These are phyloP conservation scores for Magnusiomyces fungicola DNA, from an alignment of 1,139 yeast genomes.

Conservation along the genomic window DNA sequence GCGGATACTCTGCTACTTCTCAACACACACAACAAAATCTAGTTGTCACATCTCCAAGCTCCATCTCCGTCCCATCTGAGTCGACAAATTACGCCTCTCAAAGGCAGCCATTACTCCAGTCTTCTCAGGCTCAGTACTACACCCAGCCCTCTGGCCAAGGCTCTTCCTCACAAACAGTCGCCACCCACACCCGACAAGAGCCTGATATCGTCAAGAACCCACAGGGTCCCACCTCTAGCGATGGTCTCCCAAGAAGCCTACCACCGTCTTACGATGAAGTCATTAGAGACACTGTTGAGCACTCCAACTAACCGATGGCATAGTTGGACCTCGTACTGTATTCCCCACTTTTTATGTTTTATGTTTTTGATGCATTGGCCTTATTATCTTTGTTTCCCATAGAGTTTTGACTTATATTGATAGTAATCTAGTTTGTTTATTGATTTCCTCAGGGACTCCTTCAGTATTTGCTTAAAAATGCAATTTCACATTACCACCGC, in stretches of 20 bases:
- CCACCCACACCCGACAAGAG: not conserved
- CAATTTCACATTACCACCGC: too few species aligned
- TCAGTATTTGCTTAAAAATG: too few species aligned
- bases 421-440: too few species aligned
- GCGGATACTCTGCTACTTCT: not conserved
- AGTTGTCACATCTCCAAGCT: not conserved
- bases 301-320: too few species aligned
- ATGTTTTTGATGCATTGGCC: too few species aligned
- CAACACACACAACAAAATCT: not conserved
- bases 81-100: not conserved
- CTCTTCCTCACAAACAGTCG: not conserved
- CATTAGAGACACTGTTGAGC: constrained; percentile 8
- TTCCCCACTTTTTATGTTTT: too few species aligned
- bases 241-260: not conserved
- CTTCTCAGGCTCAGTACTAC: not conserved
- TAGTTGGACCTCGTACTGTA: too few species aligned
- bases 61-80: not conserved
- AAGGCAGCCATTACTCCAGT: too few species aligned
- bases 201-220: not conserved
- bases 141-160: not conserved
- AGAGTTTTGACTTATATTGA: too few species aligned
- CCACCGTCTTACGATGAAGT: constrained; percentile 12
- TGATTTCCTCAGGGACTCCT: too few species aligned
- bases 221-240: not conserved
- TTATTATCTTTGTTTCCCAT: too few species aligned